phyloP scores from a whole-genome alignment of 371 early-diverging fungal genomes.

The Gilbertella persicaria region DNA sequence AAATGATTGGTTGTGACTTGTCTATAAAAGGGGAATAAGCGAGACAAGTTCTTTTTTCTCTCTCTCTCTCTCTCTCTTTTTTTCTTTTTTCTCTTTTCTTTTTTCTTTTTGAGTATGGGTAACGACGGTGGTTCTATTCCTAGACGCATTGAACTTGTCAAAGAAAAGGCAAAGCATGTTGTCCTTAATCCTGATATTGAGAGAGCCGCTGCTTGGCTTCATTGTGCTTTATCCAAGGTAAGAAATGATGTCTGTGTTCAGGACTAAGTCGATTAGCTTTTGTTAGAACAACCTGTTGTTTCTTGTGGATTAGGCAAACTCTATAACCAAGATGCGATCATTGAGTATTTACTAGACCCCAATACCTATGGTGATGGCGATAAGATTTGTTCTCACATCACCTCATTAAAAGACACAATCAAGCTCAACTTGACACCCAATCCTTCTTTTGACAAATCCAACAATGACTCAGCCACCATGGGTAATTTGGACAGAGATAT shows the following conservation, averaged over 20 bases:
- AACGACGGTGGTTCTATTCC: conserved; percentile 98
- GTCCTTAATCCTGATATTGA: conserved; percentile 73
- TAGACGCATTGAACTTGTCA: conserved; percentile 90
- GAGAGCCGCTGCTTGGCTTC: conserved; percentile 71
- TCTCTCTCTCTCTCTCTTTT: too few species aligned
- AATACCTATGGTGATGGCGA: conserved; percentile 83
- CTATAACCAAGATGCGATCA: conserved; percentile 89
- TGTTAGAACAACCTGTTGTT: conserved; percentile 80
- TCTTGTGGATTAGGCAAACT: conserved; percentile 83
- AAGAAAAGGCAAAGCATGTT: conserved; percentile 79
- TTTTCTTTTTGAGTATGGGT: conserved; percentile 61
- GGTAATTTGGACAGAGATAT: conserved; percentile 54
- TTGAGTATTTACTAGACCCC: conserved; percentile 82
- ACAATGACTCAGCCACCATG: conserved; percentile 41
- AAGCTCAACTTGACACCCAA: conserved; percentile 75
- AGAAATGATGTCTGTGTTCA: background rate
- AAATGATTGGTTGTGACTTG: too few species aligned
- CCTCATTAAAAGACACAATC: conserved; percentile 70
- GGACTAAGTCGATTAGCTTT: conserved; percentile 37
- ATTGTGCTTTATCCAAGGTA: conserved; percentile 90
- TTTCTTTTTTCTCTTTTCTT: background rate
- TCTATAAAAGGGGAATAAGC: too few species aligned
- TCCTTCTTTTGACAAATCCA: conserved; percentile 55
- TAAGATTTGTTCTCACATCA: conserved; percentile 80
- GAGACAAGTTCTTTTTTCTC: too few species aligned